A percentile compares a stretch with the other conserved stretches of the same genome.
Conservation (phyloP, 192 early-diverging fungal genomes). For the Coemansia sp. region DNA sequence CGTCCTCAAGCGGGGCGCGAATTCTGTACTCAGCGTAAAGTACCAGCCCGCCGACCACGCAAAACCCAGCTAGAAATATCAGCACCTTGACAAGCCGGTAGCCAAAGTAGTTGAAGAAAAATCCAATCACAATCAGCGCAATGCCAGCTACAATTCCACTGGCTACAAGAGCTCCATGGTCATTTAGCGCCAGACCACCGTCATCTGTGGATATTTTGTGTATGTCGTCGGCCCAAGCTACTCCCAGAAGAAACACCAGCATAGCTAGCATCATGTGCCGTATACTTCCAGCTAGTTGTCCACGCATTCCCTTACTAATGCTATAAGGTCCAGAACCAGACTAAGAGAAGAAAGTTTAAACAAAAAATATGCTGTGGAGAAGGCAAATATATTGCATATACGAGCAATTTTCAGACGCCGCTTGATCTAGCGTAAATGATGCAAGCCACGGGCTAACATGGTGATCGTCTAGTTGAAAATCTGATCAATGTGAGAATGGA, state of each 20-base stretch:
- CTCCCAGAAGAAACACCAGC: slow-evolving; percentile 21
- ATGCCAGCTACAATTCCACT: slow-evolving; percentile 59
- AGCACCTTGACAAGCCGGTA: slow-evolving; percentile 64
- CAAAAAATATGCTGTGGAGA: no score
- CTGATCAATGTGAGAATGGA: no score
- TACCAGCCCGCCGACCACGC: slow-evolving; percentile 57
- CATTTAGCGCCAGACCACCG: slow-evolving; percentile 35
- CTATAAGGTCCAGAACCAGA: neutral
- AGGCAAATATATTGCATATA: no score
- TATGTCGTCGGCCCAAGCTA: slow-evolving; percentile 19
- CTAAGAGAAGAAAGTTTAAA: no score
- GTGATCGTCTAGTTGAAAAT: no score
- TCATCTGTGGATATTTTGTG: slow-evolving; percentile 20
- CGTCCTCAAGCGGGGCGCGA: slow-evolving; percentile 42
- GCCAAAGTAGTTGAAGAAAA: slow-evolving; percentile 70
- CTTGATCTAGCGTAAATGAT: no score
- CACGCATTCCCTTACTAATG: slow-evolving; percentile 3
- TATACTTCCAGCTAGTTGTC: neutral
- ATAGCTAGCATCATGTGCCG: slow-evolving; percentile 13
- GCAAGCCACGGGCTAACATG: no score
- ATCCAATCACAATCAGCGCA: slow-evolving; percentile 62
- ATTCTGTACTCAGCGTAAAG: slow-evolving; percentile 44
- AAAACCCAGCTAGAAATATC: slow-evolving; percentile 79
- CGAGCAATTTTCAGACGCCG: no score
- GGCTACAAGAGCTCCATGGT: slow-evolving; percentile 35